phyloP scores from a whole-genome alignment of 805 yeast genomes.

The Schwanniomyces polymorphus region DNA sequence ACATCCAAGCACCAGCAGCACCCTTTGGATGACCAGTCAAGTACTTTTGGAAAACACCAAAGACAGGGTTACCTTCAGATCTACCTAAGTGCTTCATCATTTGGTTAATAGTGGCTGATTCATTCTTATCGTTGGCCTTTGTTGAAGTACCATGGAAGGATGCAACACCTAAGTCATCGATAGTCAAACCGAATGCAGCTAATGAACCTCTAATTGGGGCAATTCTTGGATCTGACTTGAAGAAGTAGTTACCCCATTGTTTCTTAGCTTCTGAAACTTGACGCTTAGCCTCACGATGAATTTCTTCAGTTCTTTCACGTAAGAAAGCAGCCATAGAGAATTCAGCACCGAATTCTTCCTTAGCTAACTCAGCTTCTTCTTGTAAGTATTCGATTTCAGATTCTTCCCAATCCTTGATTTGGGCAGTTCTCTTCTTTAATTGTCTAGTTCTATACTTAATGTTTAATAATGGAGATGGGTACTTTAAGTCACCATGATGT shows the following conservation, averaged over 20 bases:
- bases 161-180: conserved; percentile 95
- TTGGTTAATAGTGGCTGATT: conserved; percentile 82
- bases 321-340: conserved; percentile 51
- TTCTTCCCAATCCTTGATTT: conserved; percentile 83
- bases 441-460: conserved; percentile 94
- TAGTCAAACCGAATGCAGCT: conserved; percentile 87
- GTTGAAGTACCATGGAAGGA: conserved; percentile 99
- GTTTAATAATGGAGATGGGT: conserved; percentile 78
- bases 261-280: conserved; percentile 87
- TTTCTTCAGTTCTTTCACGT: conserved; percentile 83
- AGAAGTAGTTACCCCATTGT: conserved; percentile 96
- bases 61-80: conserved; percentile 94
- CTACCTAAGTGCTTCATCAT: conserved; percentile 97
- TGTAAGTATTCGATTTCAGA: conserved; percentile 68
- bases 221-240: conserved; percentile 85
- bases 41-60: conserved; percentile 98
- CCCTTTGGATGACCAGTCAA: conserved; percentile 99
- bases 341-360: conserved; percentile 52
- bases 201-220: conserved; percentile 97
- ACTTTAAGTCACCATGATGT: conserved; percentile 76
- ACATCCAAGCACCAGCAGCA: conserved; percentile 99
- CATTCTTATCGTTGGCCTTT: conserved; percentile 98
- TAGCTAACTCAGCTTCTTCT: conserved; percentile 64
- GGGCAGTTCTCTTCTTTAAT: conserved; percentile 72
- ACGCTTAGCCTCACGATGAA: conserved; percentile 77